phyloP scores from a whole-genome alignment of 1,284 basidiomycete species.

The Crocinoboletus sp. region DNA sequence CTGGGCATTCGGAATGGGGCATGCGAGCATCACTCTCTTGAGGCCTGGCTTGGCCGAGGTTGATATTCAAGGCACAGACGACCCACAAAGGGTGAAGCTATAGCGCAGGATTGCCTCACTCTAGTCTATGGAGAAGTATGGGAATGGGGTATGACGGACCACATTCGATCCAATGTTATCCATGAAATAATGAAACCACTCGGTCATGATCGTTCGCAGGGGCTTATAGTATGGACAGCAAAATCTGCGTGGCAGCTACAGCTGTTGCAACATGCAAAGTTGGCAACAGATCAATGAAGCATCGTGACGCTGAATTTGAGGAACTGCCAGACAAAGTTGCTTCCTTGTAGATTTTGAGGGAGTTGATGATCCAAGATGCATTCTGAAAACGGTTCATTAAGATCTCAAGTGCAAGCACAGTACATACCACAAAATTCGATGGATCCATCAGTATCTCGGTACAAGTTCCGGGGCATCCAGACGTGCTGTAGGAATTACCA shows the following conservation, averaged over 20 bases:
- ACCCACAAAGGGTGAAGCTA: slow-evolving; percentile 50
- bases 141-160: slow-evolving; percentile 4
- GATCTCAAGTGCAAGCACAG: background rate
- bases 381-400: slow-evolving; percentile 37
- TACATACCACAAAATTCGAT: slow-evolving; percentile 58
- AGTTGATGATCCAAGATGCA: slow-evolving; percentile 56
- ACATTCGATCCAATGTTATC: slow-evolving; percentile 13
- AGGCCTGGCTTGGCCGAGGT: slow-evolving; percentile 70
- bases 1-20: slow-evolving; percentile 69
- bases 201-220: background rate
- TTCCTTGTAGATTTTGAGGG: slow-evolving; percentile 49
- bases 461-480: slow-evolving; percentile 73
- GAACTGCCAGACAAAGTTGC: slow-evolving; percentile 34
- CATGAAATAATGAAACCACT: slow-evolving; percentile 8
- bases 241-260: slow-evolving; percentile 7
- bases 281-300: background rate
- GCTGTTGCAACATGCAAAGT: slow-evolving; percentile 7
- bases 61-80: slow-evolving; percentile 18
- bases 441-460: slow-evolving; percentile 59
- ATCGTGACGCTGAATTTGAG: slow-evolving; percentile 15
- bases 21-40: slow-evolving; percentile 71
- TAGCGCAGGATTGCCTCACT: slow-evolving; percentile 18
- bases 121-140: background rate
- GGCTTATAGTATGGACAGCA: slow-evolving; percentile 19
- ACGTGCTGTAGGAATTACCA: slow-evolving; percentile 68